These are phyloP conservation scores for Monilinia vaccinii-corymbosi DNA, from an alignment of 2,329 filamentous ascomycete species.

Conservation along the genomic window DNA sequence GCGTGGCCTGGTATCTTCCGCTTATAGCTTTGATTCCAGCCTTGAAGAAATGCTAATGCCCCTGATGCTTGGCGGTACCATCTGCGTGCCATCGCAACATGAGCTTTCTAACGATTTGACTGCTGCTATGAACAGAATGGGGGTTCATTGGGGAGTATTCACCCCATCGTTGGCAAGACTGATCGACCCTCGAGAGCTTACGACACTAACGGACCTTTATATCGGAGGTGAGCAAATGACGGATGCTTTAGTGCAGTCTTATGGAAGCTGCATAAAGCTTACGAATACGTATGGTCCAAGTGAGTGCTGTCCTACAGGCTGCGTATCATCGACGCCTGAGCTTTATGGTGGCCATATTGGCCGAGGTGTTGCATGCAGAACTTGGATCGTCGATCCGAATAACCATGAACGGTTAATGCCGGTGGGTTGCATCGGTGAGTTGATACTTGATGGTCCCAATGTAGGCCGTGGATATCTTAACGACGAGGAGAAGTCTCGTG, in stretches of 20 bases:
- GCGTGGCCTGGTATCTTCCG: slow-evolving; percentile 9
- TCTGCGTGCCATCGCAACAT: slow-evolving; percentile 33
- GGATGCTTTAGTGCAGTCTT: not conserved
- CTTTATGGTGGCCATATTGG: not conserved
- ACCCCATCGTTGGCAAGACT: slow-evolving; percentile 15
- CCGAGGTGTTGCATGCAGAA: slow-evolving; percentile 26
- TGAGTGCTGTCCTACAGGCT: not conserved
- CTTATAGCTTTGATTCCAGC: slow-evolving; percentile 12
- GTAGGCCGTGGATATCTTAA: slow-evolving; percentile 52
- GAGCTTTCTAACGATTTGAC: slow-evolving; percentile 31
- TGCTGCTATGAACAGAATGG: slow-evolving; percentile 19
- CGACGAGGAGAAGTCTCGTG: slow-evolving; percentile 43
- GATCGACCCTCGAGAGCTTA: not conserved
- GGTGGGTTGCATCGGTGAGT: slow-evolving; percentile 32
- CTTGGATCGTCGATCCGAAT: slow-evolving; percentile 1
- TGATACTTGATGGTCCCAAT: slow-evolving; percentile 41
- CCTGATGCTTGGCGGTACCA: slow-evolving; percentile 31
- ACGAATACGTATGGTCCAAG: slow-evolving; percentile 12
- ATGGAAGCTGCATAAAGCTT: slow-evolving; percentile 19
- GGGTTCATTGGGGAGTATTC: slow-evolving; percentile 17
- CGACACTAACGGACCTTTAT: not conserved
- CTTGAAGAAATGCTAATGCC: slow-evolving; percentile 11
- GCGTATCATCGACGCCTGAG: not conserved
- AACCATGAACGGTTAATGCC: slow-evolving; percentile 23
- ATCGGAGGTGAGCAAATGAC: not conserved